A percentile compares a stretch with the other conserved stretches of the same genome.
Evolutionary conservation across 495 filamentous ascomycete genomes (phyloP).

Genomic region (Penicillium ucsense): DNA sequence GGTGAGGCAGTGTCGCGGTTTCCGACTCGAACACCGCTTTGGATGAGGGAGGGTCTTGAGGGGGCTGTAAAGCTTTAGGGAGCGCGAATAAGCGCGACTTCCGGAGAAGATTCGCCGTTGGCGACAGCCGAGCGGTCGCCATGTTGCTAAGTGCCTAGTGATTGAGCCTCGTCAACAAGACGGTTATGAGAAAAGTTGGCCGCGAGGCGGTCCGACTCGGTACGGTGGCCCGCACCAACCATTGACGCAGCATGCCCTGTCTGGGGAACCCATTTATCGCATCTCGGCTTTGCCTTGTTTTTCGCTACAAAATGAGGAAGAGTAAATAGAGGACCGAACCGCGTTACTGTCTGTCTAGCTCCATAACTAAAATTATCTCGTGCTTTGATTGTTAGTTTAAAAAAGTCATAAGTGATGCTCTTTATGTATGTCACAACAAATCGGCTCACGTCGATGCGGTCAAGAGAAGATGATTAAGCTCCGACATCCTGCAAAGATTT

Average conservation of each 20-base stretch:
- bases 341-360: too few species aligned
- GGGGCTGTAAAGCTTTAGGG: slow-evolving; percentile 43
- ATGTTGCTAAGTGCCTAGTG: slow-evolving; percentile 28
- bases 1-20: slow-evolving; percentile 65
- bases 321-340: not conserved
- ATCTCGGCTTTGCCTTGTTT: not conserved
- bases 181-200: slow-evolving; percentile 29
- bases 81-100: slow-evolving; percentile 58
- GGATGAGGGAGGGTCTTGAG: slow-evolving; percentile 31
- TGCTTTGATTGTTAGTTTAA: too few species aligned
- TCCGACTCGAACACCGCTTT: slow-evolving; percentile 41
- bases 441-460: too few species aligned
- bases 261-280: not conserved
- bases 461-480: slow-evolving; percentile 10
- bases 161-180: slow-evolving; percentile 10
- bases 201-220: slow-evolving; percentile 10
- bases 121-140: slow-evolving; percentile 43
- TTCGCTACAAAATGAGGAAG: not conserved
- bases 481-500: slow-evolving; percentile 43
- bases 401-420: too few species aligned
- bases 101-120: slow-evolving; percentile 54
- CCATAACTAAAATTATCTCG: too few species aligned
- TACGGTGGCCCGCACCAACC: slow-evolving; percentile 11
- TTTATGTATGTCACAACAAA: too few species aligned
- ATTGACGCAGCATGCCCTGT: not conserved